Base-by-base conservation (phyloP, 352 stramenopile species). In the Phytophthora cajani region DNA sequence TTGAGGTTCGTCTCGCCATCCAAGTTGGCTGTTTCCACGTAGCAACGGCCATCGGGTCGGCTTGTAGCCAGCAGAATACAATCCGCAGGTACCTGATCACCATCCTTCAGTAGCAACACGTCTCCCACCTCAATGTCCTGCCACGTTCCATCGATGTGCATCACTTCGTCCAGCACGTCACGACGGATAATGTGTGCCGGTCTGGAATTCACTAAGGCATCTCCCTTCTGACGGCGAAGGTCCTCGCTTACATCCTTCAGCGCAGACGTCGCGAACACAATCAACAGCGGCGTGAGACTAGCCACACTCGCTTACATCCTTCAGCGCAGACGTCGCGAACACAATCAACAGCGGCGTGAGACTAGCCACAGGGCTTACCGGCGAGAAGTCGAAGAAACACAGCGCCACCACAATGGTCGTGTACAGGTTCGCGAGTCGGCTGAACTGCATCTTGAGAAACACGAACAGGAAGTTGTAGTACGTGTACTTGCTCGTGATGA, bases 381-480 rank as follows among this genome's bases (percentile, higher is more conserved):
- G 89, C 30, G 89, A 96, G 62, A 96, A 95, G 62, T 79, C 79
- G 70, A 96, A 97, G 58, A 96, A 97, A 69, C 90, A 97, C n/a
- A 97, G 65, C 62, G 81, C 86, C 32, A 96, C 88, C 30, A 97
- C 85, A 40, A 97, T 95, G 10, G 87, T 95, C 60, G 90, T 96
- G 75, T 96, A 97, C 32, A 96, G 70, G 58, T 97, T 97, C 17
- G 90, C 90, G 16, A 97, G 77, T 52, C 90, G 87, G 63, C 87
- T 95, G 72, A 97, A 97, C 72, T 97, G 90, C 84, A 96, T 94
- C 77, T 94, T 93, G 49, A 97, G 72, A 32, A 96, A 96, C 25
- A 96, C 85, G 61, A 94, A 95, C 65, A 88, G 72, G 60, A 97
- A 97, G 78, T 96, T 97, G 84, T 93, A 96, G 67, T 87, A 86